Evolutionary conservation across 2,329 filamentous ascomycete species (phyloP).

Genomic region (Pseudocercospora eumusae): DNA sequence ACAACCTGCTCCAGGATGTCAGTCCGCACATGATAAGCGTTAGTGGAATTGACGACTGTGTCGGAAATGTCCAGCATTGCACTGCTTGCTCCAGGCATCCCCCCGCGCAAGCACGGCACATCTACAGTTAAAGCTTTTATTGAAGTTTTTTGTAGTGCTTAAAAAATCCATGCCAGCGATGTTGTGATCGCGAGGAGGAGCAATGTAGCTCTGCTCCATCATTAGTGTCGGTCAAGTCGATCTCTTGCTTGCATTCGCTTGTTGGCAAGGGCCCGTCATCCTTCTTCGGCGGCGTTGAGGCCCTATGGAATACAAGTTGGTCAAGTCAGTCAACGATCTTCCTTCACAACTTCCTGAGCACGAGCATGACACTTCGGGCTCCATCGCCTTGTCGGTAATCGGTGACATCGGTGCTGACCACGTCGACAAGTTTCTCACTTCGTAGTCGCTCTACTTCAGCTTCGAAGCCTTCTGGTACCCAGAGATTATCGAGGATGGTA

Average conservation of each 20-base stretch:
- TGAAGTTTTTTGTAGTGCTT: not conserved
- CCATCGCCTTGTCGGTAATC: constrained; percentile 37
- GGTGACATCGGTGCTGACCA: constrained; percentile 39
- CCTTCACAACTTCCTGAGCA: constrained; percentile 31
- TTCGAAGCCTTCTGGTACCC: constrained; percentile 52
- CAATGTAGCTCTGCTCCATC: not conserved
- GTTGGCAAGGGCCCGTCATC: constrained; percentile 5
- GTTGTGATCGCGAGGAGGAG: constrained; percentile 13
- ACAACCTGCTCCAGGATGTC: not conserved
- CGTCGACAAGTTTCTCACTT: constrained; percentile 41
- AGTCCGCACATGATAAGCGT: not conserved
- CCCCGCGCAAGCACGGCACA: not conserved
- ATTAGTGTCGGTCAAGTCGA: constrained; percentile 6
- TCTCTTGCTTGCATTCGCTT: constrained; percentile 6
- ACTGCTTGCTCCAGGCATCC: not conserved
- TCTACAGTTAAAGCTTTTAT: not conserved
- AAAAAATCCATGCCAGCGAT: constrained; percentile 8
- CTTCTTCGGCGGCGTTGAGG: constrained; percentile 7
- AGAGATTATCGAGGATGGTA: constrained; percentile 55
- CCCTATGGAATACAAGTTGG: constrained; percentile 9
- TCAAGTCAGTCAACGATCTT: constrained; percentile 3
- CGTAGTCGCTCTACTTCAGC: constrained; percentile 46
- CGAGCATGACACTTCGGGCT: constrained; percentile 27
- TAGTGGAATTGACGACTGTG: not conserved
- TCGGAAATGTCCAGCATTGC: not conserved